phyloP scores from a whole-genome alignment of 306 rosid species.

The Prunus padus region DNA sequence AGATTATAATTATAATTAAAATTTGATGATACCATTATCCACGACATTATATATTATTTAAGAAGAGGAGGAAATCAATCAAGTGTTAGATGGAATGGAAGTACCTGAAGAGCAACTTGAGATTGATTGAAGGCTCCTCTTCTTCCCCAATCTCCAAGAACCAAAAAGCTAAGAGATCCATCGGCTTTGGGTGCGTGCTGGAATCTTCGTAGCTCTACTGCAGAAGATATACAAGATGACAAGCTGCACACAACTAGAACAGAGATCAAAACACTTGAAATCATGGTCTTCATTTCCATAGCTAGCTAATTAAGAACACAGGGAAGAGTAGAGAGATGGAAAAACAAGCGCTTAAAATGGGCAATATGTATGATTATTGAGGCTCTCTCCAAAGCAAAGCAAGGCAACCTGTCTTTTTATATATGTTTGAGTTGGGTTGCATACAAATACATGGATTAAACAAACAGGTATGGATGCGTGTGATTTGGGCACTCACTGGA shows the following conservation, averaged over 20 bases:
- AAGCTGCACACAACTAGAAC: conserved; percentile 6
- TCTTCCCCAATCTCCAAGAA: conserved; percentile 84
- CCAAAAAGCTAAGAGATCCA: conserved; percentile 47
- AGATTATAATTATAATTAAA: too few relatives aligned
- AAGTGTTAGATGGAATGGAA: too few relatives aligned
- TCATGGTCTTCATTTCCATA: neutral
- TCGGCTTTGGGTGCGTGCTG: conserved; percentile 27
- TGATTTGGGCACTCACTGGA: neutral
- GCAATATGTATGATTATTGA: too few relatives aligned
- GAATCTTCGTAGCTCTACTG: conserved; percentile 33
- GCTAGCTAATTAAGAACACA: neutral
- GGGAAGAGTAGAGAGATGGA: neutral
- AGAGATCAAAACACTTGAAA: neutral
- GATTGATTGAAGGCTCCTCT: conserved; percentile 58
- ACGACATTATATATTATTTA: too few relatives aligned
- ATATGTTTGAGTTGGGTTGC: neutral
- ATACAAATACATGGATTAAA: neutral
- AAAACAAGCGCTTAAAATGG: neutral
- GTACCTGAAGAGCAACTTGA: conserved; percentile 61
- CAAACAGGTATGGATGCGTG: neutral
- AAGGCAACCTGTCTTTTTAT: neutral
- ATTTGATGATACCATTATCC: too few relatives aligned
- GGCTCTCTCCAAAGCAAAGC: neutral
- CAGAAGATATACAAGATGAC: neutral
- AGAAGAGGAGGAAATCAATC: too few relatives aligned